Evolutionary conservation across 768 basidiomycete species (phyloP).

Genomic region (Sistotremastrum suecicum): DNA sequence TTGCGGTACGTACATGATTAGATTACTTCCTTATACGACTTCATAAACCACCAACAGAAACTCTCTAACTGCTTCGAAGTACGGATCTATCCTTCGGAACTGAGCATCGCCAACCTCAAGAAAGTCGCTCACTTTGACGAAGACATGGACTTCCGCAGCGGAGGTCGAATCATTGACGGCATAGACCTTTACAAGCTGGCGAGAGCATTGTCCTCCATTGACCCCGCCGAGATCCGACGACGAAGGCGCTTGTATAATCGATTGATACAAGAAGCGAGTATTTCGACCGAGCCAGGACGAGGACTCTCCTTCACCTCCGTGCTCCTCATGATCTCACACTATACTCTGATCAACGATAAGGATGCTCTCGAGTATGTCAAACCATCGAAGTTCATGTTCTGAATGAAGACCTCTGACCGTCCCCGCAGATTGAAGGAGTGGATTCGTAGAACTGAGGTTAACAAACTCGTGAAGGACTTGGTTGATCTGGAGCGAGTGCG

Average conservation of each 20-base stretch:
- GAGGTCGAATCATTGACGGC: conserved; percentile 27
- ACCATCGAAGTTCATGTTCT: neutral
- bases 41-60: conserved; percentile 31
- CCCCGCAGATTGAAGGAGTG: conserved; percentile 62
- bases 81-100: conserved; percentile 64
- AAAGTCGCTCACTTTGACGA: conserved; percentile 29
- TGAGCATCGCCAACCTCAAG: conserved; percentile 45
- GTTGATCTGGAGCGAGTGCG: conserved; percentile 78
- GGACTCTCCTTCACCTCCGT: conserved; percentile 89
- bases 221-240: conserved; percentile 45
- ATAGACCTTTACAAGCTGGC: conserved; percentile 55
- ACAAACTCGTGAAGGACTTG: conserved; percentile 66
- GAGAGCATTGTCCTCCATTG: conserved; percentile 44
- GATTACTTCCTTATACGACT: neutral
- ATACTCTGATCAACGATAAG: conserved; percentile 81
- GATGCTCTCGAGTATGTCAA: conserved; percentile 72
- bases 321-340: conserved; percentile 76
- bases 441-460: conserved; percentile 58
- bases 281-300: conserved; percentile 52
- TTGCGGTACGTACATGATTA: conserved; percentile 43
- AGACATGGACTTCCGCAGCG: conserved; percentile 18
- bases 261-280: conserved; percentile 75
- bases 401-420: conserved; percentile 4
- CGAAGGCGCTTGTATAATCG: conserved; percentile 59
- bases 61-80: conserved; percentile 82